These are phyloP conservation scores for Colletotrichum sublineola DNA, from an alignment of 2,329 filamentous ascomycete species.

Conservation along the genomic window DNA sequence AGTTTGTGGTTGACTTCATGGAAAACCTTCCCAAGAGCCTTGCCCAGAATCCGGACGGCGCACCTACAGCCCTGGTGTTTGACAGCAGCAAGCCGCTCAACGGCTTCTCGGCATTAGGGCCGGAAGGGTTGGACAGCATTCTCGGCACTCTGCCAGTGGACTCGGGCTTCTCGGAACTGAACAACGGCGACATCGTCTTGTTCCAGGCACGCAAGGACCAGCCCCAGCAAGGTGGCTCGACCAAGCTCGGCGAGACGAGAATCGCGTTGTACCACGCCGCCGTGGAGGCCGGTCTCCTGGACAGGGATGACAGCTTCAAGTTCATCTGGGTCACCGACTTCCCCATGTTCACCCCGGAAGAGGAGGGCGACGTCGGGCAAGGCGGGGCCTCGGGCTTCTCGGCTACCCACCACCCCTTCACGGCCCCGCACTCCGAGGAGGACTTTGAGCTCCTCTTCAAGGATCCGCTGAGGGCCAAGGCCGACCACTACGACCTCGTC, in stretches of 20 bases:
- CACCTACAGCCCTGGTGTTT: constrained; percentile 82
- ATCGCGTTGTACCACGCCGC: constrained; percentile 77
- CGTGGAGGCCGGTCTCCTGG: constrained; percentile 71
- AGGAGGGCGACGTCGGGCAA: constrained; percentile 78
- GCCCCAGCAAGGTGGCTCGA: constrained; percentile 79
- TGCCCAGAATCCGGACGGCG: constrained; percentile 78
- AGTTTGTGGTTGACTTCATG: constrained; percentile 79
- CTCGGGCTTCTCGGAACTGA: constrained; percentile 53
- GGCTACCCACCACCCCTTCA: constrained; percentile 96
- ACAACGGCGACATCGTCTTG: constrained; percentile 83
- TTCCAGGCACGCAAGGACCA: constrained; percentile 81
- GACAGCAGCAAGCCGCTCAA: constrained; percentile 80
- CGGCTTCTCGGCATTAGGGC: constrained; percentile 82
- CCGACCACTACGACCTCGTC: constrained; percentile 95
- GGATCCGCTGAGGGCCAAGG: constrained; percentile 79
- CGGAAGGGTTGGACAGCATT: constrained; percentile 48
- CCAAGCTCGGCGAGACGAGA: constrained; percentile 78
- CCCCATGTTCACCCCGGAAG: constrained; percentile 87
- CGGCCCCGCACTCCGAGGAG: constrained; percentile 78
- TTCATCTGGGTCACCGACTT: constrained; percentile 93
- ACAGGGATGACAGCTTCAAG: constrained; percentile 63
- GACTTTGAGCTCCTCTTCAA: constrained; percentile 82
- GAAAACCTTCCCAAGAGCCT: constrained; percentile 72
- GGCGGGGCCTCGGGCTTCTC: constrained; percentile 84
- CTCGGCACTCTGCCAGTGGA: constrained; percentile 46